Base-by-base conservation (phyloP, 306 rosid species). In the Quercus engelmannii region DNA sequence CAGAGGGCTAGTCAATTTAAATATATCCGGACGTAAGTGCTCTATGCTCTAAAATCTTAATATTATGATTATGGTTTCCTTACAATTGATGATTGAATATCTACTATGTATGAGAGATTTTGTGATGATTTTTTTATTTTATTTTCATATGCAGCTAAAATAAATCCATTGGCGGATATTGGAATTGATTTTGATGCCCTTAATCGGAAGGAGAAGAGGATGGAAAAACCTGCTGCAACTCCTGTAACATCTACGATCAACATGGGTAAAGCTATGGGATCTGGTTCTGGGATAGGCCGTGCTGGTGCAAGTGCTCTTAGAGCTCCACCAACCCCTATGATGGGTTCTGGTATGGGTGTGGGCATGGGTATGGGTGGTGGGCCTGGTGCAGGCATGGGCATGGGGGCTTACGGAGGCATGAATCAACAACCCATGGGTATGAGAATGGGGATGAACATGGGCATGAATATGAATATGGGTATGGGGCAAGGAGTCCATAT, bases 191-290 rank as follows among this genome's bases (percentile, higher is more conserved):
- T 96, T 78, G 99, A 96, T 63, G 87, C 98, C 72, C 87, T 96
- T 77, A 93, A 93, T 79, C 85, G 99, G 87, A 96, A 83, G 89
- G 99, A 96, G 9, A 96, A 91, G 90, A 93, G 99, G 86, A 85
- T 96, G 97, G 98, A 96, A 87, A 96, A 90, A 88, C 99, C 92
- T 41, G 71, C 93, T 52, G 64, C 87, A 15, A 63, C 87, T 67
- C 81, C 92, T 18, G 90, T 89, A 15, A 79, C 90, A 76, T 96
- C 99, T 58, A 88, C 98, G 26, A 62, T 93, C 62, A 91, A 55
- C 81, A 96, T 96, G 99, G 99, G 99, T 62, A 96, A 90, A 84
- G 99, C 99, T 62, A 96, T 96, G 99, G 99, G 99, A 79, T 89
- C 99, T 13, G 98, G 98, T 76, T 91, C 99, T 31, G 99, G 99